Evolutionary conservation across 495 filamentous ascomycete genomes (phyloP).

Genomic region (Barbatosphaeria neglecta): DNA sequence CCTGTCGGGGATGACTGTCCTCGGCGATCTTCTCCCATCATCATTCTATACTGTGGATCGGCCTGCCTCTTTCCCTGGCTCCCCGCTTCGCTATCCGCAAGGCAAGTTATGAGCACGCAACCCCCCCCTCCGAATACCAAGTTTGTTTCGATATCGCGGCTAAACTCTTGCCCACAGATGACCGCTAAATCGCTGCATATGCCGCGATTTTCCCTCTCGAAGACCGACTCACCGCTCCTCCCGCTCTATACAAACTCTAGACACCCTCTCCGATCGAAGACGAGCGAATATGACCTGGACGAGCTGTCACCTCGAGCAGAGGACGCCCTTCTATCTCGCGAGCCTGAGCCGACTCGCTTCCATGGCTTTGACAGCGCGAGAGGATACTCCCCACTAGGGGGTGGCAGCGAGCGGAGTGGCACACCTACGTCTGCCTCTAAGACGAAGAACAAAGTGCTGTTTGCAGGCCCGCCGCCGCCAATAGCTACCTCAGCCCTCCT

Average conservation of each 20-base stretch:
- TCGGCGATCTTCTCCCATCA: not conserved
- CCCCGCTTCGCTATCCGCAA: too few relatives aligned
- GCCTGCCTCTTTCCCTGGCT: too few relatives aligned
- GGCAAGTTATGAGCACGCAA: too few relatives aligned
- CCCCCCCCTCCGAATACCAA: too few relatives aligned
- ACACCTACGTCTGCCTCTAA: constrained; percentile 10
- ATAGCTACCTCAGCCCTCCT: constrained; percentile 16
- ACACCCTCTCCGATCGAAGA: constrained; percentile 15
- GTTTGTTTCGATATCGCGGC: too few relatives aligned
- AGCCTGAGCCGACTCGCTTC: not conserved
- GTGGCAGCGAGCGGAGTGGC: constrained; percentile 9
- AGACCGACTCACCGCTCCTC: constrained; percentile 12
- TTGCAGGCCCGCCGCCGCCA: constrained; percentile 22
- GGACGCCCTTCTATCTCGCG: constrained; percentile 15
- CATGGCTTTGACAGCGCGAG: not conserved
- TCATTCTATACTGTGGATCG: too few relatives aligned
- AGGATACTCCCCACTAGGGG: constrained; percentile 3
- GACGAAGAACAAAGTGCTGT: constrained; percentile 9
- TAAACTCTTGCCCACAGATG: constrained; percentile 7
- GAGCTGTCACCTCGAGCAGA: constrained; percentile 31
- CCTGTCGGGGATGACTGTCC: not conserved
- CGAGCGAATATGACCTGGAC: constrained; percentile 29
- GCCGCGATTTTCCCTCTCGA: constrained; percentile 14
- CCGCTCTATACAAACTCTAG: constrained; percentile 12
- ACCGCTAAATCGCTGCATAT: constrained; percentile 12